Conservation (phyloP, 306 rosid species). For the Hylodesmum podocarpum region DNA sequence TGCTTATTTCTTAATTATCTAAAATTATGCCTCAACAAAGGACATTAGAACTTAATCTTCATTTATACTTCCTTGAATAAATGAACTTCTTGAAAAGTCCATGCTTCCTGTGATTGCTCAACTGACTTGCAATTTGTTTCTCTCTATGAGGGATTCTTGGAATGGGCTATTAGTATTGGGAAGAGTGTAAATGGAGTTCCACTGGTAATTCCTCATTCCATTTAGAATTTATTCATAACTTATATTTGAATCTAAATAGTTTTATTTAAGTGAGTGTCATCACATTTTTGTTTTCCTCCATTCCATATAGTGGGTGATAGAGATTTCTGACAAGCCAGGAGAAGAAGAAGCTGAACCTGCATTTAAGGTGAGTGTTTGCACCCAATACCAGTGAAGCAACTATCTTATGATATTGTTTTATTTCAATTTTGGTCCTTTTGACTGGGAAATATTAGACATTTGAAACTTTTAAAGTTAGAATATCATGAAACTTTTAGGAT, state of each 20-base stretch:
- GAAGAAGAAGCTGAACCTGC: constrained; percentile 89
- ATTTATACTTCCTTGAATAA: background rate
- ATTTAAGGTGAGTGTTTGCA: constrained; percentile 71
- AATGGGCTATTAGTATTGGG: constrained; percentile 80
- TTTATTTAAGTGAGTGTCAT: constrained; percentile 18
- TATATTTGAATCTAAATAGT: background rate
- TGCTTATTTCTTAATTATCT: constrained; percentile 18
- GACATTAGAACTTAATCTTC: background rate
- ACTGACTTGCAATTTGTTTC: constrained; percentile 61
- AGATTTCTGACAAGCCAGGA: constrained; percentile 96
- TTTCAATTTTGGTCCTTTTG: background rate
- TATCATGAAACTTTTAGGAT: background rate
- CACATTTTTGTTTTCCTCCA: constrained; percentile 25
- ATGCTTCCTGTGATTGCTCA: constrained; percentile 22
- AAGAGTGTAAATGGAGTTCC: constrained; percentile 87
- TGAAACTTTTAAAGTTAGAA: background rate
- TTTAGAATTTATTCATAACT: constrained; percentile 16
- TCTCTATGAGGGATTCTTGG: constrained; percentile 69
- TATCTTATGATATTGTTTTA: background rate
- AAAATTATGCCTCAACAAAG: constrained; percentile 4
- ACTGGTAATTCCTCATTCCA: constrained; percentile 58
- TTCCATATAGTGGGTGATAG: constrained; percentile 80
- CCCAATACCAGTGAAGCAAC: constrained; percentile 6
- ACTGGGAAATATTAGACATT: background rate
- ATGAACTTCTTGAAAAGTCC: background rate